These are phyloP conservation scores for Mycena polygramma DNA, from an alignment of 768 basidiomycete species.

Conservation along the genomic window DNA sequence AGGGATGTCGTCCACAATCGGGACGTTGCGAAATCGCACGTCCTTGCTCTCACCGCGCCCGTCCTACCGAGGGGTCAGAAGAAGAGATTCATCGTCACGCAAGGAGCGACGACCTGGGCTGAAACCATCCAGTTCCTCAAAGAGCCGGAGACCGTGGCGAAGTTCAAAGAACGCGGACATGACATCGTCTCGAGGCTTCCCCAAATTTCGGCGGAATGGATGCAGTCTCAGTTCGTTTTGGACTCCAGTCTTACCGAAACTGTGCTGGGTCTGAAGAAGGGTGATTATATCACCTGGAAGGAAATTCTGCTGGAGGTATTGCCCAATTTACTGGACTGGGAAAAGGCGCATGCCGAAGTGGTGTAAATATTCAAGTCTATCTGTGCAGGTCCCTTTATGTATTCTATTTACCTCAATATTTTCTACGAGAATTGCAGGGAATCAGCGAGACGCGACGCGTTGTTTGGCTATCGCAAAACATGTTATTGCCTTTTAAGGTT, in stretches of 20 bases:
- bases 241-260: slow-evolving; percentile 17
- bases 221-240: slow-evolving; percentile 4
- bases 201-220: background rate
- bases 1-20: slow-evolving; percentile 4
- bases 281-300: slow-evolving; percentile 15
- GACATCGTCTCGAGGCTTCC: slow-evolving; percentile 20
- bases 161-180: slow-evolving; percentile 10
- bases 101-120: slow-evolving; percentile 16
- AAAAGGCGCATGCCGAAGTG: slow-evolving; percentile 13
- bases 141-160: slow-evolving; percentile 3
- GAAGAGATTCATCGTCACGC: slow-evolving; percentile 24
- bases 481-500: slow-evolving; percentile 15
- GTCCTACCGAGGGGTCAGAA: slow-evolving; percentile 15
- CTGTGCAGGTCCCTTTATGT: too few relatives aligned
- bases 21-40: slow-evolving; percentile 19
- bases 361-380: background rate
- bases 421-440: too few relatives aligned
- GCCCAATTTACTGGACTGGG: slow-evolving; percentile 21
- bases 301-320: slow-evolving; percentile 24
- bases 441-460: too few relatives aligned
- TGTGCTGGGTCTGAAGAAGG: slow-evolving; percentile 12
- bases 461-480: background rate
- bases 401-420: too few relatives aligned
- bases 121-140: slow-evolving; percentile 20
- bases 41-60: slow-evolving; percentile 19